Conservation (phyloP, 2,329 filamentous ascomycete genomes). For the Botrytis byssoidea region DNA sequence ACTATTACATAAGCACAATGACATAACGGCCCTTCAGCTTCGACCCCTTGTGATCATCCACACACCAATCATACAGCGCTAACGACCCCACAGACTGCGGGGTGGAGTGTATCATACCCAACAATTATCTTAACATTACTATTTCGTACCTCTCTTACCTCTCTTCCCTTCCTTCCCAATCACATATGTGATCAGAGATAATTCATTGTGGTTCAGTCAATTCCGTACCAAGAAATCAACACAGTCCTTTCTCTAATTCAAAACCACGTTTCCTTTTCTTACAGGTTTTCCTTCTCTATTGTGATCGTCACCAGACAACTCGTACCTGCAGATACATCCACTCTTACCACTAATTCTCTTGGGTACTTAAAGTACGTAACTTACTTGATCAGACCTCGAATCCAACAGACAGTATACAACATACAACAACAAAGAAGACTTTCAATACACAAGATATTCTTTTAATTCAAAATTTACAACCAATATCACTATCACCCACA, state of each 20-base stretch:
- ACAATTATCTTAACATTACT: background rate
- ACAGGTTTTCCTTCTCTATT: background rate
- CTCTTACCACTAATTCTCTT: background rate
- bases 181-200: background rate
- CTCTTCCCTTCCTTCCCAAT: background rate
- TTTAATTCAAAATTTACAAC: background rate
- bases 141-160: background rate
- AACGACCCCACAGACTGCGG: slow-evolving; percentile 7
- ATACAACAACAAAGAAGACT: background rate
- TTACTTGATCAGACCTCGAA: background rate
- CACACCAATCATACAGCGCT: background rate
- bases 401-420: background rate
- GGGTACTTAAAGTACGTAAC: background rate
- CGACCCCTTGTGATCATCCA: background rate
- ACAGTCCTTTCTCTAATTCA: background rate
- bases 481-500: background rate
- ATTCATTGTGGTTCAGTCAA: background rate
- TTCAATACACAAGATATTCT: background rate
- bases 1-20: slow-evolving; percentile 3
- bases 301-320: slow-evolving; percentile 11
- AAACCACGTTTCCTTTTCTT: slow-evolving; percentile 7
- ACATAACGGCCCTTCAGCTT: background rate
- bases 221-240: background rate
- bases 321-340: slow-evolving; percentile 10
- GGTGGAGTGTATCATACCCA: slow-evolving; percentile 6